These are phyloP conservation scores for Taiozyma sp. DNA, from an alignment of 1,139 yeast genomes.

Conservation along the genomic window DNA sequence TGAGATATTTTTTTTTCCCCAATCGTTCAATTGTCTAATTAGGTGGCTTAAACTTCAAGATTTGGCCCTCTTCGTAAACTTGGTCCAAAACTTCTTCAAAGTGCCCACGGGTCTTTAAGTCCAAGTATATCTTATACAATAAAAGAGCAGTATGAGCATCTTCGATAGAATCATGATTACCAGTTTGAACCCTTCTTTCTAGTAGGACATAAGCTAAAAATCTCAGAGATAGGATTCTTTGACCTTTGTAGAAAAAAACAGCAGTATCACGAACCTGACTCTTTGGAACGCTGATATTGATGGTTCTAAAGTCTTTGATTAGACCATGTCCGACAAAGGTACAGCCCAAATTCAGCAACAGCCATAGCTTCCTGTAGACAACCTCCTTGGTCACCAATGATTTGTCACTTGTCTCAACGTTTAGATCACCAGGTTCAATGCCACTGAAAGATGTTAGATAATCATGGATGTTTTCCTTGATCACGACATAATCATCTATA, in stretches of 20 bases:
- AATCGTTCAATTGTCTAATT: slow-evolving; percentile 13
- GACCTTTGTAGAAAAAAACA: slow-evolving; percentile 67
- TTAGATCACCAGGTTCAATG: slow-evolving; percentile 86
- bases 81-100: slow-evolving; percentile 59
- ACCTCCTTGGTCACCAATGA: slow-evolving; percentile 78
- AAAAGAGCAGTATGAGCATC: slow-evolving; percentile 88
- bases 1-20: not conserved
- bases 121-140: slow-evolving; percentile 68
- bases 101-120: slow-evolving; percentile 51
- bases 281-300: slow-evolving; percentile 83
- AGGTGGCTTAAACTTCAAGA: slow-evolving; percentile 57
- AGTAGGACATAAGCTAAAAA: slow-evolving; percentile 81
- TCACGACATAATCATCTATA: slow-evolving; percentile 89
- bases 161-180: slow-evolving; percentile 95
- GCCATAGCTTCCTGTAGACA: slow-evolving; percentile 86
- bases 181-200: slow-evolving; percentile 76
- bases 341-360: slow-evolving; percentile 82
- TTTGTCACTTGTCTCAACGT: slow-evolving; percentile 60
- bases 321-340: slow-evolving; percentile 95
- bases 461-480: slow-evolving; percentile 68
- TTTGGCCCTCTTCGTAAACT: slow-evolving; percentile 75
- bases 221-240: slow-evolving; percentile 78
- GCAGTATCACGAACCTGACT: slow-evolving; percentile 88
- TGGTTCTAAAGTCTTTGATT: slow-evolving; percentile 86
- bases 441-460: slow-evolving; percentile 91